Conservation (phyloP, 495 filamentous ascomycete species). For the Paragyromitra xinjiangensis region DNA sequence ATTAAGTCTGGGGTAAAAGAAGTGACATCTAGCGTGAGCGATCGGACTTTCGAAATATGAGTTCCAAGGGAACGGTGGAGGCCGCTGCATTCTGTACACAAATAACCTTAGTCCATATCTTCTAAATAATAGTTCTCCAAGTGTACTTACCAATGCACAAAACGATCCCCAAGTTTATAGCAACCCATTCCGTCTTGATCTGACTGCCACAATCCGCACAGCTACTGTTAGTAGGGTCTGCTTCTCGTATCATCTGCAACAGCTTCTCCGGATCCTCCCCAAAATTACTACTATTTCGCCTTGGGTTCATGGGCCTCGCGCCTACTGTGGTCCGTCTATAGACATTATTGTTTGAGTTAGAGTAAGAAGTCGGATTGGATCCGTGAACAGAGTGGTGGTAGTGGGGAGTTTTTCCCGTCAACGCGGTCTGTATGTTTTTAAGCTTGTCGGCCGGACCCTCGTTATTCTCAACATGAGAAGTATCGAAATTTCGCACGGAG, state of each 20-base stretch:
- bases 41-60: constrained; percentile 96
- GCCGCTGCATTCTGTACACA: constrained; percentile 81
- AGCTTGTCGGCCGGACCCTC: constrained; percentile 58
- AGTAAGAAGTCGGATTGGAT: constrained; percentile 58
- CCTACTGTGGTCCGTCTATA: constrained; percentile 89
- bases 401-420: constrained; percentile 90
- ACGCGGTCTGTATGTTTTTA: constrained; percentile 67
- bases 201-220: constrained; percentile 95
- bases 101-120: constrained; percentile 20
- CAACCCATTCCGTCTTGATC: constrained; percentile 96
- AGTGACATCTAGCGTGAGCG: constrained; percentile 90
- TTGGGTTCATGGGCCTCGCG: constrained; percentile 76
- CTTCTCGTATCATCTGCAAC: constrained; percentile 84
- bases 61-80: constrained; percentile 97
- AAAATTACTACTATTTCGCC: constrained; percentile 71
- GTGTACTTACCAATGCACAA: constrained; percentile 75
- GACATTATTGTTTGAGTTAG: constrained; percentile 65
- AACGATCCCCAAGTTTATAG: constrained; percentile 95
- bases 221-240: constrained; percentile 90
- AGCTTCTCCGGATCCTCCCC: constrained; percentile 86
- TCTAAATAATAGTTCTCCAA: not conserved
- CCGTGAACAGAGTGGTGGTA: constrained; percentile 62
- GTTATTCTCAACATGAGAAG: constrained; percentile 52
- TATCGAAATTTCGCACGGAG: constrained; percentile 56
- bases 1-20: constrained; percentile 96